Base-by-base conservation (phyloP, 1,284 basidiomycete genomes). In the Paramarasmius palmivorus region DNA sequence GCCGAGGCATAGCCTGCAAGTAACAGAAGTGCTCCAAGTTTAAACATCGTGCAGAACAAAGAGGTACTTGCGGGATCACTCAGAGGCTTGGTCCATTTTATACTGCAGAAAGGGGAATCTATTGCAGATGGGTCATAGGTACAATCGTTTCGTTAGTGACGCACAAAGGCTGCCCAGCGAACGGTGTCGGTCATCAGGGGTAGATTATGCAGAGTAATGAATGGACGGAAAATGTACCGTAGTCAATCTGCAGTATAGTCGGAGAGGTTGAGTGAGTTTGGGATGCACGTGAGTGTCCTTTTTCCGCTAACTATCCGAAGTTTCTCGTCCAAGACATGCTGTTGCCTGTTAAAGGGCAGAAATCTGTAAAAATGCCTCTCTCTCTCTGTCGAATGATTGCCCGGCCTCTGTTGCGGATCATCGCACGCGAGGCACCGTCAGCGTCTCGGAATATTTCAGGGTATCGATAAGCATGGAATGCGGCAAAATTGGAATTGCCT, bases 271-370 rank as follows among this genome's bases (percentile, higher is more conserved):
- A 36, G 41, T n/a, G n/a, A n/a, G n/a, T n/a, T n/a, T n/a, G n/a
- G n/a, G n/a, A n/a, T 34, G 36, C 23, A 35, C n/a, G 35, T 49
- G 17, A n/a, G 19, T 14, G 53, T 23, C 42, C 54, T 59, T 59
- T 52, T 52, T 38, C 59, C 58, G 59, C 40, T 29, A 53, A 56
- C 57, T 48, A 57, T 57, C 61, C 63, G 63, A 65, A 40, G 54
- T 63, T 61, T 60, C 15, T 15, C 25, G 3, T 22, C 37, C 20
- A 22, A 46, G 32, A 23, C 32, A 35, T 39, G 20, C 37, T n/a
- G n/a, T n/a, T n/a, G n/a, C n/a, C n/a, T n/a, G n/a, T n/a, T n/a
- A n/a, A 22, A 46, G 6, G 29, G 29, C 29, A 32, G 29, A 12
- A 6, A 6, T 12, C 12, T 6, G 29, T 6, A 32, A 12, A 6